Base-by-base conservation (phyloP, 2,329 filamentous ascomycete genomes). In the Bertia moriformis region DNA sequence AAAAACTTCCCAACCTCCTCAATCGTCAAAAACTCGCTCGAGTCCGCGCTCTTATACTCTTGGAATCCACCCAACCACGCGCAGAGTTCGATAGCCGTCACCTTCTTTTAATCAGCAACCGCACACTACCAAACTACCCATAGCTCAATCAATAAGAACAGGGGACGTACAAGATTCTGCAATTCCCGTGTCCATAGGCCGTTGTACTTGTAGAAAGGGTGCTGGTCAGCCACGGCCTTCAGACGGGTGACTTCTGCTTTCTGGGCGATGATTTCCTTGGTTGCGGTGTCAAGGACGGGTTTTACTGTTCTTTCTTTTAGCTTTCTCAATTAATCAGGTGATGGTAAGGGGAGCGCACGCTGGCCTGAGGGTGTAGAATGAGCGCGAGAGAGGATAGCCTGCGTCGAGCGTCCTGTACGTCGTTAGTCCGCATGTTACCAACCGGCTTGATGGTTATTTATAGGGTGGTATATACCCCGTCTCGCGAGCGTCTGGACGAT, bases 141-240 rank as follows among this genome's bases (percentile, higher is more conserved):
- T n/a, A n/a, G n/a, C 15, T 35, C 32, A 35, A 24, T 18, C 19
- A 19, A 19, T 40, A 14, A 43, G 38, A 19, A 35, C 20, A 38
- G 17, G 18, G 30, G 30, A 54, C 66, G 33, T 53, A 78, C 32
- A 10, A 70, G 59, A 50, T 74, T 72, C 53, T 82, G 76, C 45
- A 81, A 61, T 47, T 79, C 72, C 35, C 71, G 64, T 22, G 68
- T 67, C 77, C 77, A 82, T 47, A 77, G 60, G 32, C 62, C 61
- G 50, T 80, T 80, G 56, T 76, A 81, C 52, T 78, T 79, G 64
- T 81, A 82, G 59, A 81, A 82, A 0, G 77, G 76, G 50, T 79
- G 70, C 51, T 73, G 66, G 14, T 74, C 75, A 2, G 75, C 75
- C 20, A 71, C 62, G 29, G 61, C 52, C 27, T 69, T 66, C 24